Conservation (phyloP, 1,284 basidiomycete genomes). For the Trametes polyzona region DNA sequence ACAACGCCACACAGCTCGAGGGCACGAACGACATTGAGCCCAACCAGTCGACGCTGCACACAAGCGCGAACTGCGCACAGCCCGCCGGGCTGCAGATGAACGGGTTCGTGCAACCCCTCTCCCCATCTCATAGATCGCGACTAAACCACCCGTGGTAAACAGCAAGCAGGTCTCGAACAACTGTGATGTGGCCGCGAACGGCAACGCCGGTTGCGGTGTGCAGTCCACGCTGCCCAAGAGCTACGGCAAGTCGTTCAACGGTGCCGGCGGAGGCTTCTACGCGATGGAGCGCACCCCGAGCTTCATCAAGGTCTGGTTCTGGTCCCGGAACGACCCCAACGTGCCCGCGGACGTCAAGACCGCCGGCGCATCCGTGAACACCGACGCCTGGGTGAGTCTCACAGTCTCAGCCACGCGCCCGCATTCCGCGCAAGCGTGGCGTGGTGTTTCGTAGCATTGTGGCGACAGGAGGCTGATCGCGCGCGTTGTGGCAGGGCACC, state of each 20-base stretch:
- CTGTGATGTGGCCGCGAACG: constrained; percentile 59
- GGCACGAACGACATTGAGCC: constrained; percentile 55
- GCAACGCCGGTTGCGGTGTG: constrained; percentile 69
- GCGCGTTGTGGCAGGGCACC: constrained; percentile 44
- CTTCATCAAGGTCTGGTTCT: constrained; percentile 57
- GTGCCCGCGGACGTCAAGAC: constrained; percentile 47
- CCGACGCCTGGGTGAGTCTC: constrained; percentile 47
- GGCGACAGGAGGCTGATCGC: neutral
- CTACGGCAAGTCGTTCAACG: constrained; percentile 65
- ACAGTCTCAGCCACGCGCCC: neutral
- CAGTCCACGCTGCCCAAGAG: constrained; percentile 45
- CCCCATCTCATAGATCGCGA: neutral
- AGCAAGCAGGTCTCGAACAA: constrained; percentile 34
- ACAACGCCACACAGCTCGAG: constrained; percentile 38
- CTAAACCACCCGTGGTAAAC: neutral
- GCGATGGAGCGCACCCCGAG: constrained; percentile 49
- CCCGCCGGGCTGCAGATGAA: constrained; percentile 25
- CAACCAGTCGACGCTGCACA: constrained; percentile 60
- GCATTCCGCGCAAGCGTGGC: too few species aligned
- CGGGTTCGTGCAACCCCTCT: constrained; percentile 33
- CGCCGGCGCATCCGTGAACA: constrained; percentile 43
- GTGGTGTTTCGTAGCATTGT: neutral
- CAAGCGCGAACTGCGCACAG: constrained; percentile 49
- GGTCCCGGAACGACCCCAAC: constrained; percentile 43
- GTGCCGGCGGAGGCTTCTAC: constrained; percentile 62